These are phyloP conservation scores for Diaporthe vaccinii DNA, from an alignment of 2,329 filamentous ascomycete genomes.

Conservation along the genomic window DNA sequence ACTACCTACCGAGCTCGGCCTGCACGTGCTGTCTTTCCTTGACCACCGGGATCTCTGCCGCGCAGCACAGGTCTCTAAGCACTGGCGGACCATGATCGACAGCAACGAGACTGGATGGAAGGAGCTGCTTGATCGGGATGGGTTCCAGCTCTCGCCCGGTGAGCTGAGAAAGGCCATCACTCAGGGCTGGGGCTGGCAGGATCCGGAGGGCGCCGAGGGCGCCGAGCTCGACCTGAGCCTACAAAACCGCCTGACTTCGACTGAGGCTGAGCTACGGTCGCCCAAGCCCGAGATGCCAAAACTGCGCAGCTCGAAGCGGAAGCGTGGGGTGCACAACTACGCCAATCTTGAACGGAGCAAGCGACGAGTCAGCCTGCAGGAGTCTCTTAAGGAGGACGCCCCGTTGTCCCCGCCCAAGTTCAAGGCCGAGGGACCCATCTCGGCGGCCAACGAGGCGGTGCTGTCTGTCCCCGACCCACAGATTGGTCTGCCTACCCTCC, in stretches of 20 bases:
- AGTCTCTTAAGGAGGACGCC: slow-evolving; percentile 59
- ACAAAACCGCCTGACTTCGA: slow-evolving; percentile 64
- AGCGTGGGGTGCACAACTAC: slow-evolving; percentile 63
- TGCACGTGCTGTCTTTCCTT: slow-evolving; percentile 89
- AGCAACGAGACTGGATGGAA: slow-evolving; percentile 97
- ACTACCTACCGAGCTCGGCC: slow-evolving; percentile 86
- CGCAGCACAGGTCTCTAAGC: slow-evolving; percentile 92
- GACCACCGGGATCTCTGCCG: slow-evolving; percentile 88
- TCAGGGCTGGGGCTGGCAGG: slow-evolving; percentile 98
- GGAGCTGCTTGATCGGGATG: slow-evolving; percentile 87
- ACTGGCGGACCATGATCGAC: slow-evolving; percentile 92
- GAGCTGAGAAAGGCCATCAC: slow-evolving; percentile 88
- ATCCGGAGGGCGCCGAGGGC: slow-evolving; percentile 80
- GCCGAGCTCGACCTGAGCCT: slow-evolving; percentile 85
- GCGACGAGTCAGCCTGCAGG: slow-evolving; percentile 64
- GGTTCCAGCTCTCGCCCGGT: slow-evolving; percentile 81
- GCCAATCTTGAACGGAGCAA: slow-evolving; percentile 65
- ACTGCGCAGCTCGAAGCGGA: slow-evolving; percentile 67
- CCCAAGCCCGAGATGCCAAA: slow-evolving; percentile 60
- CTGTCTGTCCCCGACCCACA: slow-evolving; percentile 85
- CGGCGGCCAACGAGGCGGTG: slow-evolving; percentile 87
- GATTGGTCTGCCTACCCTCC: slow-evolving; percentile 82
- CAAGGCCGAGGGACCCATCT: slow-evolving; percentile 85
- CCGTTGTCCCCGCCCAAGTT: slow-evolving; percentile 58
- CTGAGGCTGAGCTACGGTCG: slow-evolving; percentile 65